Evolutionary conservation across 2,329 filamentous ascomycete species (phyloP).

Genomic region (Alternaria panax): DNA sequence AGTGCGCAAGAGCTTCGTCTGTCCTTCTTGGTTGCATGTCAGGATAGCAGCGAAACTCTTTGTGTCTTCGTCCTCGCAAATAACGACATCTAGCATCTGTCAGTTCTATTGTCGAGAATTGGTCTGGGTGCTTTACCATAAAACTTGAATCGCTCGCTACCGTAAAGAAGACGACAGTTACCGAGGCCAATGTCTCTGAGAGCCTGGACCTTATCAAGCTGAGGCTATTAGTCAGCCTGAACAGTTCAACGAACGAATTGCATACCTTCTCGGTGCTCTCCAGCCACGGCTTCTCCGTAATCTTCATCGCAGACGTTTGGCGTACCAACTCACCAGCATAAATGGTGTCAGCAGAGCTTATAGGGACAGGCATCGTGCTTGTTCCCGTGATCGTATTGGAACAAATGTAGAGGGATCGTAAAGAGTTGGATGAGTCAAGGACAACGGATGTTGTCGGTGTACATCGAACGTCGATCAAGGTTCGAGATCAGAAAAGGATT

Average conservation of each 20-base stretch:
- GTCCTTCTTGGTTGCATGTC: slow-evolving; percentile 79
- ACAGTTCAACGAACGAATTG: accelerated
- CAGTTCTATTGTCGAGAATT: background rate
- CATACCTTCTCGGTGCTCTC: slow-evolving; percentile 14
- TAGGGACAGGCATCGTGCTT: background rate
- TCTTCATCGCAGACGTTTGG: background rate
- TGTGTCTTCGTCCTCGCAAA: slow-evolving; percentile 15
- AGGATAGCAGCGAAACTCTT: slow-evolving; percentile 91
- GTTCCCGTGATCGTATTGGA: background rate
- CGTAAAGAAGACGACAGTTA: slow-evolving; percentile 40
- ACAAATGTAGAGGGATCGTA: background rate
- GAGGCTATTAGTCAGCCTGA: slow-evolving; percentile 59
- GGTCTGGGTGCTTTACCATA: slow-evolving; percentile 18
- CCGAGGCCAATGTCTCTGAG: slow-evolving; percentile 25
- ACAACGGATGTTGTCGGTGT: background rate
- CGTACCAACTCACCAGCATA: slow-evolving; percentile 4
- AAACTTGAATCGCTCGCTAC: slow-evolving; percentile 34
- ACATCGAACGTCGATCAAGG: background rate
- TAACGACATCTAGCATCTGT: slow-evolving; percentile 27
- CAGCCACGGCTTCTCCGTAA: slow-evolving; percentile 6
- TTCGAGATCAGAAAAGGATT: too few relatives aligned
- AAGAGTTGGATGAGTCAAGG: background rate
- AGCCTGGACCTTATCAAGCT: slow-evolving; percentile 58
- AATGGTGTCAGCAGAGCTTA: background rate
- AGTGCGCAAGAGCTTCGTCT: slow-evolving; percentile 74